These are phyloP conservation scores for Aspergillus amoenus DNA, from an alignment of 2,329 filamentous ascomycete species.

Conservation along the genomic window DNA sequence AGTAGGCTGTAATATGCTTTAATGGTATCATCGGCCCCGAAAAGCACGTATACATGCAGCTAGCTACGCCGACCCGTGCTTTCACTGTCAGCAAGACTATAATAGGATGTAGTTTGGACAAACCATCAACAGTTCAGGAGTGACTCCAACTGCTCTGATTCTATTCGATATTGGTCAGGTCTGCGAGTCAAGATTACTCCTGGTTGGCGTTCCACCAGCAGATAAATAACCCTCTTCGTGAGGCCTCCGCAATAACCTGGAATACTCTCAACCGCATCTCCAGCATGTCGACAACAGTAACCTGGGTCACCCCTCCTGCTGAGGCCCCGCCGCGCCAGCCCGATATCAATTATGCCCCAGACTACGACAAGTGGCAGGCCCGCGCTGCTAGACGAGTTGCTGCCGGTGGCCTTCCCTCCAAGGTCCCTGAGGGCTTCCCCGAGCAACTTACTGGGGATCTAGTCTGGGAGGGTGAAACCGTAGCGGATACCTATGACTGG, in stretches of 20 bases:
- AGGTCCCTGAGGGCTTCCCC: conserved; percentile 27
- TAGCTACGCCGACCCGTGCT: too few relatives aligned
- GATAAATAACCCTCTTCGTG: too few relatives aligned
- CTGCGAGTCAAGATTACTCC: too few relatives aligned
- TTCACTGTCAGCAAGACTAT: too few relatives aligned
- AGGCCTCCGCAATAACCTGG: too few relatives aligned
- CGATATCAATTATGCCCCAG: background rate
- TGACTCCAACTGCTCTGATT: too few relatives aligned
- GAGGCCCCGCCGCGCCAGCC: background rate
- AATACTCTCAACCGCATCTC: background rate
- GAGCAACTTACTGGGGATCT: conserved; percentile 40
- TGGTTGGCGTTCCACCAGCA: too few relatives aligned
- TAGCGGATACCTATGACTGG: conserved; percentile 42
- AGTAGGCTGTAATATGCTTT: background rate
- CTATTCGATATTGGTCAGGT: too few relatives aligned
- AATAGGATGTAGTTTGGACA: too few relatives aligned
- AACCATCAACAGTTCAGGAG: too few relatives aligned
- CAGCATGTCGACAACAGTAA: background rate
- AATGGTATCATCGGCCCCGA: background rate
- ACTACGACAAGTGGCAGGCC: background rate
- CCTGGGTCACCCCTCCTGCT: background rate
- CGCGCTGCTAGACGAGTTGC: conserved; percentile 38
- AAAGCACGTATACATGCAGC: background rate
- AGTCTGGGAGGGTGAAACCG: conserved; percentile 49
- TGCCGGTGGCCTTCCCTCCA: background rate